phyloP scores from a whole-genome alignment of 805 yeast species.

The Hyphopichia homilentoma region DNA sequence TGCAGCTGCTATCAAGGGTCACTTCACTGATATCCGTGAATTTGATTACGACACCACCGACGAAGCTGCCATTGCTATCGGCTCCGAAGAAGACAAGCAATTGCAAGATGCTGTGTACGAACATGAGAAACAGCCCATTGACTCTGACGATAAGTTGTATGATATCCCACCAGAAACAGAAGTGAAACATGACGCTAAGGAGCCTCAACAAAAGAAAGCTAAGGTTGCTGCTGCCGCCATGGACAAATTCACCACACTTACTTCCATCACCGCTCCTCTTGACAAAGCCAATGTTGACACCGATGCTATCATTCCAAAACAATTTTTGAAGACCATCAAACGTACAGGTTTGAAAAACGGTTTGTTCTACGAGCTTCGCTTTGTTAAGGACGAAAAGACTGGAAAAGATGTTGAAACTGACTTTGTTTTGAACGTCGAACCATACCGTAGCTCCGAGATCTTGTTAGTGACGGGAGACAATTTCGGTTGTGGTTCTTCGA shows the following conservation, averaged over 20 bases:
- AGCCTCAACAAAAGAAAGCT: constrained; percentile 20
- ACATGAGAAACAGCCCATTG: constrained; percentile 63
- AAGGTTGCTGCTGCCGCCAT: constrained; percentile 47
- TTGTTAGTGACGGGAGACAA: constrained; percentile 92
- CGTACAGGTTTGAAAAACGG: constrained; percentile 91
- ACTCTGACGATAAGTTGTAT: constrained; percentile 53
- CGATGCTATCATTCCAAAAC: constrained; percentile 98
- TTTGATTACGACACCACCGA: constrained; percentile 57
- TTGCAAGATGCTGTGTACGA: constrained; percentile 68
- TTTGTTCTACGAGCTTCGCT: constrained; percentile 88
- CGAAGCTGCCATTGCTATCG: constrained; percentile 56
- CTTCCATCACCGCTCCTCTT: constrained; percentile 90
- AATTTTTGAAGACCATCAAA: constrained; percentile 94
- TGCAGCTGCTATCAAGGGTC: constrained; percentile 93
- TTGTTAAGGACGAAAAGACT: constrained; percentile 52
- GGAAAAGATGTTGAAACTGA: constrained; percentile 84
- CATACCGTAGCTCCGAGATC: constrained; percentile 76
- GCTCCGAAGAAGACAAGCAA: constrained; percentile 47
- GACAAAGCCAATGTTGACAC: constrained; percentile 96
- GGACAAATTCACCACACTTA: constrained; percentile 70
- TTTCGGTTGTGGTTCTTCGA: constrained; percentile 98
- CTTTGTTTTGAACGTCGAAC: constrained; percentile 81
- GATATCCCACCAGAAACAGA: constrained; percentile 59
- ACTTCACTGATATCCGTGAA: constrained; percentile 85
- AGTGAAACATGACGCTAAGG: constrained; percentile 33